Evolutionary conservation across 2,329 filamentous ascomycete species (phyloP).

Genomic region (Claviceps paspali): DNA sequence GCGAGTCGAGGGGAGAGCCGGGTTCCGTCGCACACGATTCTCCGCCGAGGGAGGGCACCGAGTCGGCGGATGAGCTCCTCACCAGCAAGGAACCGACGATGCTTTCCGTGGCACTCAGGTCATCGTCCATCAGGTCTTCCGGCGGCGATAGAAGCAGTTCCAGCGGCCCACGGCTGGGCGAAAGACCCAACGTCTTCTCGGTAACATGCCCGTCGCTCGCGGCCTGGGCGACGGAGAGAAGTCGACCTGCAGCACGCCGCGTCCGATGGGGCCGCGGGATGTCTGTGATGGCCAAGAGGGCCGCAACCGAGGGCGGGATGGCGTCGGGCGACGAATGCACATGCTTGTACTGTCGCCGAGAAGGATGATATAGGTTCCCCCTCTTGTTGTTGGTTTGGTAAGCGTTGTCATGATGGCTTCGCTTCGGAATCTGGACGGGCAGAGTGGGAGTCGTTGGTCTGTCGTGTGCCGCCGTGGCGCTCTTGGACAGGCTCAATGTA

Average conservation of each 20-base stretch:
- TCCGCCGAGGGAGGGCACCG: conserved; percentile 41
- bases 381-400: conserved; percentile 23
- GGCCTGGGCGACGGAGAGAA: conserved; percentile 39
- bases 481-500: conserved; percentile 14
- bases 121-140: conserved; percentile 39
- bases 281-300: conserved; percentile 44
- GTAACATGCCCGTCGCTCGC: conserved; percentile 37
- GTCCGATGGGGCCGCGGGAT: conserved; percentile 33
- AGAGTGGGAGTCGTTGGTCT: conserved; percentile 25
- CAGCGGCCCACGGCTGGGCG: conserved; percentile 37
- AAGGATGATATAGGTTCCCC: conserved; percentile 22
- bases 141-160: conserved; percentile 45
- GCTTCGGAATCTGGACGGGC: conserved; percentile 39
- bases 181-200: conserved; percentile 43
- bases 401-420: conserved; percentile 22
- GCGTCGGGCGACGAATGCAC: conserved; percentile 36
- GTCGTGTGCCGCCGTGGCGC: conserved; percentile 14
- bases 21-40: conserved; percentile 37
- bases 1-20: conserved; percentile 33
- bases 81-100: conserved; percentile 34
- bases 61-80: conserved; percentile 43
- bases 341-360: conserved; percentile 22
- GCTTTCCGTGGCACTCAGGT: conserved; percentile 34
- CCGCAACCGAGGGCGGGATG: conserved; percentile 43
- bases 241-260: conserved; percentile 12